phyloP scores from a whole-genome alignment of 495 filamentous ascomycete genomes.

The Podospora tetraspora region DNA sequence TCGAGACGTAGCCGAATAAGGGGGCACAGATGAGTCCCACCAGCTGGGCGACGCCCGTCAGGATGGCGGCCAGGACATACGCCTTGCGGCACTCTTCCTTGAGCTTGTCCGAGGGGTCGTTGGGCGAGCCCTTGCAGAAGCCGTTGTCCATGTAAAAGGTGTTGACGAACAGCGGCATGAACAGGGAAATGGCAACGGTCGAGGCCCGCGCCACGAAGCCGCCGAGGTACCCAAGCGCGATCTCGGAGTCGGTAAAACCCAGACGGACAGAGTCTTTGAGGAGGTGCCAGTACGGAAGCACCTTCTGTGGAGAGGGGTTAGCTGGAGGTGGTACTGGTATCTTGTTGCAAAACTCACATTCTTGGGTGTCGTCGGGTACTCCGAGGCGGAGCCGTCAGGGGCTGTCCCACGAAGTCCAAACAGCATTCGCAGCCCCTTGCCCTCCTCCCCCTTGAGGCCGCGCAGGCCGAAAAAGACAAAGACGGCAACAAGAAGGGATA shows the following conservation, averaged over 20 bases:
- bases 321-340: neutral
- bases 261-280: conserved; percentile 62
- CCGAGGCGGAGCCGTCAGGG: conserved; percentile 16
- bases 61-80: conserved; percentile 74
- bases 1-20: conserved; percentile 74
- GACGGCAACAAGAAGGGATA: conserved; percentile 66
- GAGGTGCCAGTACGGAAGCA: conserved; percentile 44
- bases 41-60: conserved; percentile 85
- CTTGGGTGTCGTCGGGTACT: conserved; percentile 2
- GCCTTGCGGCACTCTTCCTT: conserved; percentile 77
- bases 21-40: conserved; percentile 80
- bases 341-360: conserved; percentile 12
- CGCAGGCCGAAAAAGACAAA: conserved; percentile 78
- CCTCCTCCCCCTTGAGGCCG: conserved; percentile 69
- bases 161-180: conserved; percentile 89
- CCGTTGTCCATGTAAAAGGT: conserved; percentile 79
- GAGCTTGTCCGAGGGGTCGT: conserved; percentile 57
- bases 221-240: conserved; percentile 83
- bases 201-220: conserved; percentile 93
- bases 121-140: conserved; percentile 60
- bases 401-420: conserved; percentile 32
- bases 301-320: conserved; percentile 14
- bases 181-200: conserved; percentile 91
- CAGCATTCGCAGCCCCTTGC: conserved; percentile 59
- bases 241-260: conserved; percentile 68